Base-by-base conservation (phyloP, 768 basidiomycete species). In the Coprinopsis marcescibilis region DNA sequence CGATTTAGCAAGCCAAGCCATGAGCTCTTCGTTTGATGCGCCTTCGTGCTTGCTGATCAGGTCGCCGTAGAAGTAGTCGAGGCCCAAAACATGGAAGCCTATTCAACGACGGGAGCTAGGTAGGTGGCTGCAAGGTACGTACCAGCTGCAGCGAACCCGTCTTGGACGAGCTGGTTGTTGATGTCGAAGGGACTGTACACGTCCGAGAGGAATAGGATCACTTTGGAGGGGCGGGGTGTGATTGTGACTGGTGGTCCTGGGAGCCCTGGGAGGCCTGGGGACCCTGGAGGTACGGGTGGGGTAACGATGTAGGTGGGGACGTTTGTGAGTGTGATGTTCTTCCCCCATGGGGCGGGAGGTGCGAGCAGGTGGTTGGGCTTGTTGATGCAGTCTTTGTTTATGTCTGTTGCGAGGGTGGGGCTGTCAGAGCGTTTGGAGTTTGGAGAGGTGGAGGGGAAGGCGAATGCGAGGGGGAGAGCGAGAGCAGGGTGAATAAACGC, bases 51-150 rank as follows among this genome's bases (percentile, higher is more conserved):
- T 45, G 13, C 70, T 54, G 1, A 82, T 53, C 13, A 72, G 65
- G 43, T 81, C 77, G 3, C 81, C 78, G 39, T 80, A 70, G 60
- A 84, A 81, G 59, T 80, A 83, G 49, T 83, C 82, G 29, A 75
- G 59, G 2, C 78, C 79, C 3, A 82, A 59, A 3, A 83, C 79
- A 34, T 66, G 60, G 54, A 73, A 83, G 1, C 81, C 81, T 82
- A 37, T 11, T 4, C 14, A 32, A 8, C 30, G 30, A 8, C 30
- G 30, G 8, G 30, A 32, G 30, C 30, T 8, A 8, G 10, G 30
- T 32, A 8, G 30, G 30, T 8, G n/a, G 8, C n/a, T 32, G n/a
- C 30, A 32, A 17, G 14, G n/a, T 24, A 41, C 63, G 1, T 47
- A 83, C 83, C 82, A n/a, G 14, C 75, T 5, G 73, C 63, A 1